A percentile compares a stretch with the other conserved stretches of the same genome.
Conservation (phyloP, 1,284 basidiomycete species). For the Ganoderma lingzhi region DNA sequence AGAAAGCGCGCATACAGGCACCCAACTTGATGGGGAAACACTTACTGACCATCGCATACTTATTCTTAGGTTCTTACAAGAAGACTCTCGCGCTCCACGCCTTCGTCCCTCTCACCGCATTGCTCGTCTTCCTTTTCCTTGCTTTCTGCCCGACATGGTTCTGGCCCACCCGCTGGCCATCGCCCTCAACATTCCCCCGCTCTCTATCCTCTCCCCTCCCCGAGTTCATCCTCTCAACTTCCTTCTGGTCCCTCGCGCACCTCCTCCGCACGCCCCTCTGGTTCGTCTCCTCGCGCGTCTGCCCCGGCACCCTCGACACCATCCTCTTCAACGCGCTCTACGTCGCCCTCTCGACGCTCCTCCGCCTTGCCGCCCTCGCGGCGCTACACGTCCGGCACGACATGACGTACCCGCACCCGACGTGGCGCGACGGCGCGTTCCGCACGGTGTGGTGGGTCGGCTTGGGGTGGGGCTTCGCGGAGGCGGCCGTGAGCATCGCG, state of each 20-base stretch:
- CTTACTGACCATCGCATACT: background rate
- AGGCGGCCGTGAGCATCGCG: slow-evolving; percentile 64
- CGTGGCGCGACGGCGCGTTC: slow-evolving; percentile 67
- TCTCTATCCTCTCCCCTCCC: slow-evolving; percentile 66
- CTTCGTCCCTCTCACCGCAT: slow-evolving; percentile 61
- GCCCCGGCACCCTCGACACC: slow-evolving; percentile 46
- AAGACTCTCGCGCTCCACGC: slow-evolving; percentile 60
- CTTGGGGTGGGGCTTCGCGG: slow-evolving; percentile 73
- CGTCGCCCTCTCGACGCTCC: slow-evolving; percentile 56
- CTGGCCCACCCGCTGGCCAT: slow-evolving; percentile 48
- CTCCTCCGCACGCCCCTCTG: slow-evolving; percentile 62
- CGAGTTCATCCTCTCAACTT: slow-evolving; percentile 63
- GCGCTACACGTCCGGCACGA: slow-evolving; percentile 59
- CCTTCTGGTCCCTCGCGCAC: slow-evolving; percentile 68
- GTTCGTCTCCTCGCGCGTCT: slow-evolving; percentile 39
- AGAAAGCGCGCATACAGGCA: too few species aligned
- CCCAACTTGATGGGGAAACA: background rate
- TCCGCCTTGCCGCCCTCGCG: slow-evolving; percentile 63
- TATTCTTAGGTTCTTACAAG: slow-evolving; percentile 63
- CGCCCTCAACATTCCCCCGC: slow-evolving; percentile 50
- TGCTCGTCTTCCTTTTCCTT: slow-evolving; percentile 56
- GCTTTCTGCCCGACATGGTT: slow-evolving; percentile 55
- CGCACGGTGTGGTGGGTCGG: slow-evolving; percentile 76
- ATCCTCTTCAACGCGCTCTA: slow-evolving; percentile 59
- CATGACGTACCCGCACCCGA: slow-evolving; percentile 53